phyloP scores from a whole-genome alignment of 139 green algal genomes.

The Chlorella ohadii region DNA sequence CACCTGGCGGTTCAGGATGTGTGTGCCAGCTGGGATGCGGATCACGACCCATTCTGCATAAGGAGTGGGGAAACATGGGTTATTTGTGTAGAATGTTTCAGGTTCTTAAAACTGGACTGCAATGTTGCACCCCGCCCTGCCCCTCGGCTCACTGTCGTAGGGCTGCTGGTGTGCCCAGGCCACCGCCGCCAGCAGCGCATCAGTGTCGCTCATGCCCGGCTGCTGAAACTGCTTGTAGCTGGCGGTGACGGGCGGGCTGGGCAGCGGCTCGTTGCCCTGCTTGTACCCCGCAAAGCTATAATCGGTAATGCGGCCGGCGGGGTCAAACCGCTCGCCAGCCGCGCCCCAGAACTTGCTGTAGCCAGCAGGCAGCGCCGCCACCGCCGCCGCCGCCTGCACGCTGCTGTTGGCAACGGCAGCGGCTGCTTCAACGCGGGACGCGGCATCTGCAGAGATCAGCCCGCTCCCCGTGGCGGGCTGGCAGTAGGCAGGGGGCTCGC shows the following conservation, averaged over 20 bases:
- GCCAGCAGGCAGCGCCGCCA: neutral
- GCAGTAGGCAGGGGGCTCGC: no score
- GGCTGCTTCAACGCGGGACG: no score
- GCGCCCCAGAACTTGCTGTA: neutral
- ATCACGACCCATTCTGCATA: no score
- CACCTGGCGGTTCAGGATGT: no score
- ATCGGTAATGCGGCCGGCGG: neutral
- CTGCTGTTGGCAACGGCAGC: neutral
- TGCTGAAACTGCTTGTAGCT: neutral
- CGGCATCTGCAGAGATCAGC: no score
- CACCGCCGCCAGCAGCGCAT: constrained; percentile 6
- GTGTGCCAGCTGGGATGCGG: no score
- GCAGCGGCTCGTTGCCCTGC: constrained; percentile 19
- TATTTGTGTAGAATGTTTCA: neutral
- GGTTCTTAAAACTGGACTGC: neutral
- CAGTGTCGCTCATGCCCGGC: neutral
- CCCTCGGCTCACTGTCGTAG: neutral
- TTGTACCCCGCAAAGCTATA: constrained; percentile 14
- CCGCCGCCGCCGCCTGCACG: neutral
- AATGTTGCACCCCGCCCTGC: neutral
- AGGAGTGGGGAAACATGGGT: neutral
- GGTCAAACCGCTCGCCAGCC: neutral
- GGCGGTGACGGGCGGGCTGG: neutral
- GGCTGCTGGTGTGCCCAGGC: constrained; percentile 8
- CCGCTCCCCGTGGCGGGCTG: neutral